phyloP scores from a whole-genome alignment of 179 eudicot genomes.

The Camellia oleifera region DNA sequence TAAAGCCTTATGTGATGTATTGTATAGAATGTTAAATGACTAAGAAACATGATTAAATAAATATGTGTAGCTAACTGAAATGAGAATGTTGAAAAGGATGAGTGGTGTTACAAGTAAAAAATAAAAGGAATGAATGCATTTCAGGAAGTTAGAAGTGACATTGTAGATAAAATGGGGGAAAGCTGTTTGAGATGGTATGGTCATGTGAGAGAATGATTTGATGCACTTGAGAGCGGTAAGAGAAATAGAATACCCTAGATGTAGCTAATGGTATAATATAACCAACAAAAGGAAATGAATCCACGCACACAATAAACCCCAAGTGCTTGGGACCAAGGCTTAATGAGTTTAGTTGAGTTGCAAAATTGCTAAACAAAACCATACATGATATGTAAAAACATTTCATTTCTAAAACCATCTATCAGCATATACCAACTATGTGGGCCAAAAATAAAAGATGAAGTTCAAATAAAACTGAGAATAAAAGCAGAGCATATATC shows the following conservation, averaged over 20 bases:
- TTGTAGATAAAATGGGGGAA: neutral
- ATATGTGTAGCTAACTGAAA: neutral
- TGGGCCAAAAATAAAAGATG: slow-evolving; percentile 1
- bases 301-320: neutral
- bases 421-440: neutral
- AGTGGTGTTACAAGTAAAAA: neutral
- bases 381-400: slow-evolving; percentile 3
- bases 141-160: neutral
- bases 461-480: neutral
- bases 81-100: neutral
- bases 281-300: too few species aligned
- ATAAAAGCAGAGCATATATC: neutral
- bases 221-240: neutral
- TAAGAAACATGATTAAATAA: neutral
- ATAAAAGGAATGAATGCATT: neutral
- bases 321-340: neutral
- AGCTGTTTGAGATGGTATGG: neutral
- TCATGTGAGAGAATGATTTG: neutral
- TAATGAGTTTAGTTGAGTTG: neutral
- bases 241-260: neutral
- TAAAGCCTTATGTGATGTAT: neutral
- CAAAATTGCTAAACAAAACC: neutral
- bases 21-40: neutral
- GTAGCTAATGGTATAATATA: too few species aligned
- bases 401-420: neutral